A percentile compares a stretch with the other conserved stretches of the same genome.
phyloP scores from a whole-genome alignment of 331 rosid genomes.

The Quercus tomentella region DNA sequence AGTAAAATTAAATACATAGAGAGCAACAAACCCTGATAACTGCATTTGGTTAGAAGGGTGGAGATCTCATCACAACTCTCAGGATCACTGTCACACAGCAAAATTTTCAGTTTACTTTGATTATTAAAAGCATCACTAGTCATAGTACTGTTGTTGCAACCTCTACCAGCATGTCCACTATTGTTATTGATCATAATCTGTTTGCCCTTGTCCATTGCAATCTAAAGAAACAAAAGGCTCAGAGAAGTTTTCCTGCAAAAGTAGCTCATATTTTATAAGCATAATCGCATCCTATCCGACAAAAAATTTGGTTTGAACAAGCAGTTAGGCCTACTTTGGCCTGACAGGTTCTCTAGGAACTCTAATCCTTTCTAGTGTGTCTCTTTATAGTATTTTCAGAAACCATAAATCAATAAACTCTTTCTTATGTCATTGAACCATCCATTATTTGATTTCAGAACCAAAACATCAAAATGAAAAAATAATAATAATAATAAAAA shows the following conservation, averaged over 20 bases:
- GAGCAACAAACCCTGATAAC: conserved; percentile 11
- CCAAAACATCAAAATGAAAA: too few relatives aligned
- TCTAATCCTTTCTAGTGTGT: background rate
- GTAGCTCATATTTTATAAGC: background rate
- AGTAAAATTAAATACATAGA: background rate
- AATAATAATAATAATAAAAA: too few relatives aligned
- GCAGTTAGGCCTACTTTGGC: too few relatives aligned
- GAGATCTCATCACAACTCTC: conserved; percentile 16
- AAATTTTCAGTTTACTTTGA: conserved; percentile 10
- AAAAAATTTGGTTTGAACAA: background rate
- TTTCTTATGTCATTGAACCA: background rate
- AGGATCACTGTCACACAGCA: conserved; percentile 13
- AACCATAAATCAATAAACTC: background rate
- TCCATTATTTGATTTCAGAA: too few relatives aligned
- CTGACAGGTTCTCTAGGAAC: background rate
- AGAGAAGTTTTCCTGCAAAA: background rate
- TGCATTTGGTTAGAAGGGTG: conserved; percentile 5
- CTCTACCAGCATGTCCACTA: background rate
- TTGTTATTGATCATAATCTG: background rate
- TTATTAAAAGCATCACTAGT: background rate
- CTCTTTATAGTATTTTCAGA: background rate
- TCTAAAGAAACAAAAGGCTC: background rate
- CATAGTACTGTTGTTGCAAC: background rate
- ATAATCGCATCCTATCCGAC: too few relatives aligned
- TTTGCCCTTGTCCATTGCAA: conserved; percentile 8